Conservation (phyloP, 2,329 filamentous ascomycete genomes). For the Ophiognomonia clavigignenti-juglandacearum region DNA sequence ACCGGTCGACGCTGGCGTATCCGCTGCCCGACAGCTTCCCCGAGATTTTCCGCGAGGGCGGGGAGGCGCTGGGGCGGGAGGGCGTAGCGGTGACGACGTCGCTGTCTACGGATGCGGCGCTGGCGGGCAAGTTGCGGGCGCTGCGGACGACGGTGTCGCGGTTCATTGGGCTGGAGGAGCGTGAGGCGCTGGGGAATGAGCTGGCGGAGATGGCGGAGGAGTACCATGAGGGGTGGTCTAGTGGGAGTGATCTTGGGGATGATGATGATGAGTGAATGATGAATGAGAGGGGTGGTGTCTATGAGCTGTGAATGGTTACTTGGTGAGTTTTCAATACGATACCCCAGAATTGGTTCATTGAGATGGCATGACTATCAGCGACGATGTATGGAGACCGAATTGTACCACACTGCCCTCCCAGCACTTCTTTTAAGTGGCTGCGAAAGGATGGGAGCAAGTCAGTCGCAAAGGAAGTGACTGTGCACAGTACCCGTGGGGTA, state of each 20-base stretch:
- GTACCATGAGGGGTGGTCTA: conserved; percentile 84
- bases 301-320: no score
- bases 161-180: conserved; percentile 67
- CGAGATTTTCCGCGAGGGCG: conserved; percentile 54
- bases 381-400: no score
- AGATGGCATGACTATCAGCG: no score
- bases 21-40: conserved; percentile 84
- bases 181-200: conserved; percentile 77
- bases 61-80: conserved; percentile 29
- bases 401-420: no score
- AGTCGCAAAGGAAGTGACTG: no score
- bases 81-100: conserved; percentile 49
- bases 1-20: conserved; percentile 55
- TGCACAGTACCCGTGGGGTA: no score
- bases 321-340: no score
- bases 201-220: conserved; percentile 79
- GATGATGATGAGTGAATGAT: conserved; percentile 38
- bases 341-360: no score
- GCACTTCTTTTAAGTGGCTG: no score
- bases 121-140: conserved; percentile 63
- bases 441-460: no score
- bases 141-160: conserved; percentile 61
- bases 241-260: conserved; percentile 67
- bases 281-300: no score
- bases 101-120: conserved; percentile 69